A percentile compares a stretch with the other conserved stretches of the same genome.
These are phyloP conservation scores for Dentipellis fragilis DNA, from an alignment of 768 basidiomycete species.

Conservation along the genomic window DNA sequence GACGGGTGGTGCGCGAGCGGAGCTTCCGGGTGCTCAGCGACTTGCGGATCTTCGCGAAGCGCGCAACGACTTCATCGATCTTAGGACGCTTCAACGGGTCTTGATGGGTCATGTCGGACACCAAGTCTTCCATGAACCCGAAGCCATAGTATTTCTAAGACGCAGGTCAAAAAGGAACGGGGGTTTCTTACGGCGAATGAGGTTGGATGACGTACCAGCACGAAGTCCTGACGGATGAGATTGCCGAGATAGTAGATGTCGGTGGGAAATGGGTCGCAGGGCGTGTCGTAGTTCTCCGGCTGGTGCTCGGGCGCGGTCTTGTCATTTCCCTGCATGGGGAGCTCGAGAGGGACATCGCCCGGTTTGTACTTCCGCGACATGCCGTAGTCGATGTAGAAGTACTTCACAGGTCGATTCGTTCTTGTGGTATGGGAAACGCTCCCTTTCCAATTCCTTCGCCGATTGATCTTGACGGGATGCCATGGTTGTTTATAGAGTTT, in stretches of 20 bases:
- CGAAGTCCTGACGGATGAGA: slow-evolving; percentile 12
- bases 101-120: slow-evolving; percentile 25
- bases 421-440: slow-evolving; percentile 13
- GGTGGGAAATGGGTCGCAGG: slow-evolving; percentile 16
- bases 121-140: slow-evolving; percentile 8
- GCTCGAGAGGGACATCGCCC: slow-evolving; percentile 8
- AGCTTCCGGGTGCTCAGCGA: slow-evolving; percentile 22
- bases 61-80: slow-evolving; percentile 26
- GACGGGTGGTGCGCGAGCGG: too few species aligned
- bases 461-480: slow-evolving; percentile 4
- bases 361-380: slow-evolving; percentile 15
- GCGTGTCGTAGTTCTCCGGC: neutral
- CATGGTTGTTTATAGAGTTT: slow-evolving; percentile 6
- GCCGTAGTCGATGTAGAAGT: slow-evolving; percentile 24
- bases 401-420: slow-evolving; percentile 17
- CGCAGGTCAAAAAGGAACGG: neutral
- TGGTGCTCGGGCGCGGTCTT: slow-evolving; percentile 18
- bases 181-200: neutral
- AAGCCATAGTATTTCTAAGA: slow-evolving; percentile 6
- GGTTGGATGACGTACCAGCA: slow-evolving; percentile 8
- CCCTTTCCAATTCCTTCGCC: slow-evolving; percentile 1
- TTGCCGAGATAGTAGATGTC: slow-evolving; percentile 20
- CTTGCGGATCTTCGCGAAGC: slow-evolving; percentile 20
- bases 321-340: slow-evolving; percentile 16
- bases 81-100: slow-evolving; percentile 26